Percentiles rank a stretch among this genome's conserved stretches.
phyloP scores from a whole-genome alignment of 2,329 filamentous ascomycete genomes.

The Ilyonectria destructans region DNA sequence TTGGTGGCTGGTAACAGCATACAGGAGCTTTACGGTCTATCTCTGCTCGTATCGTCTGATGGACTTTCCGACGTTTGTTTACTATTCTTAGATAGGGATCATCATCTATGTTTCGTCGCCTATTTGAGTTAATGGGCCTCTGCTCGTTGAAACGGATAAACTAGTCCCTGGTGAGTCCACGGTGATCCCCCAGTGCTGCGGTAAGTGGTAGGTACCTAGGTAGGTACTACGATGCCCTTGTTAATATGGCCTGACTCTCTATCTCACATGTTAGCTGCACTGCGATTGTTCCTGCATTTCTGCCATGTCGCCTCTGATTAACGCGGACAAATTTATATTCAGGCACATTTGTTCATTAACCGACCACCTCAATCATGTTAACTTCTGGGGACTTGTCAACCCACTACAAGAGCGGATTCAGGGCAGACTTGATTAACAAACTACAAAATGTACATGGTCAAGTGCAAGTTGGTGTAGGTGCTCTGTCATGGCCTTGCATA shows the following conservation, averaged over 20 bases:
- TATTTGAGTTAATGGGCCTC: neutral
- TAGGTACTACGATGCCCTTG: neutral
- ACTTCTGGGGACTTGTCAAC: neutral
- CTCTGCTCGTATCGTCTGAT: neutral
- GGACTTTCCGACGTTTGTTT: neutral
- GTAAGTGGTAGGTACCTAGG: neutral
- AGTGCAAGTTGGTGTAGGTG: neutral
- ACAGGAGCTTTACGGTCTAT: neutral
- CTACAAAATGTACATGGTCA: neutral
- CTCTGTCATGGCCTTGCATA: neutral
- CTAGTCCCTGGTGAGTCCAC: neutral
- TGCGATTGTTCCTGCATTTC: neutral
- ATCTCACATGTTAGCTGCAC: neutral
- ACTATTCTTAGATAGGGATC: neutral
- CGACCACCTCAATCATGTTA: neutral
- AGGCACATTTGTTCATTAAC: neutral
- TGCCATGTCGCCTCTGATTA: neutral
- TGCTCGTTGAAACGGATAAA: neutral
- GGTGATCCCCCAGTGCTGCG: neutral
- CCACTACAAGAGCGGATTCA: neutral
- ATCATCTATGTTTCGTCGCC: neutral
- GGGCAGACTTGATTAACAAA: neutral
- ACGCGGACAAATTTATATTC: neutral
- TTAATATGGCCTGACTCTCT: neutral
- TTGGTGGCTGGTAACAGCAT: neutral